These are phyloP conservation scores for Apiospora phragmitis DNA, from an alignment of 2,329 filamentous ascomycete species.

Conservation along the genomic window DNA sequence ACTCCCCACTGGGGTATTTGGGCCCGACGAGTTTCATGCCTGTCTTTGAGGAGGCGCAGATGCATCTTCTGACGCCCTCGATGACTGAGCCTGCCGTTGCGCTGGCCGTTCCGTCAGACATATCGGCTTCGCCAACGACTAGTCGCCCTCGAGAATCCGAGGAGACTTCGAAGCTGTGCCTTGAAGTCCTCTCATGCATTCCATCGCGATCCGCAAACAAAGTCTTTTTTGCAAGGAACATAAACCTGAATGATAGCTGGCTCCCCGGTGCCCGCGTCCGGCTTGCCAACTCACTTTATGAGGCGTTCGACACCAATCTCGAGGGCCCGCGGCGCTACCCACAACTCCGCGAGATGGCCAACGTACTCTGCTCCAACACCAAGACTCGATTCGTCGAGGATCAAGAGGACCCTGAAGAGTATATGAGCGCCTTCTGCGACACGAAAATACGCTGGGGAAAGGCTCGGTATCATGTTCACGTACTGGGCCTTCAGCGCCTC, in stretches of 20 bases:
- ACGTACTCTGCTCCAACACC: slow-evolving; percentile 27
- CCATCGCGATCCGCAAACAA: not conserved
- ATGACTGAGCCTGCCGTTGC: not conserved
- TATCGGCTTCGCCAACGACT: not conserved
- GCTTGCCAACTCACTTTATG: not conserved
- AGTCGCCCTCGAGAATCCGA: not conserved
- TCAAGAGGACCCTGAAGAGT: slow-evolving; percentile 26
- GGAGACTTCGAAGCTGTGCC: not conserved
- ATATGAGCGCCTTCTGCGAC: slow-evolving; percentile 26
- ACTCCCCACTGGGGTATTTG: slow-evolving; percentile 11
- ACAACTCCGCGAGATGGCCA: slow-evolving; percentile 11
- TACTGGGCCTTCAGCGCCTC: slow-evolving; percentile 20
- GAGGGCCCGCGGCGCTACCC: not conserved
- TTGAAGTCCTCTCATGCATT: not conserved
- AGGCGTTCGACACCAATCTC: not conserved
- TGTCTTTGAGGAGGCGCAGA: slow-evolving; percentile 34
- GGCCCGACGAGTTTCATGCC: slow-evolving; percentile 30
- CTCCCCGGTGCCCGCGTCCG: not conserved
- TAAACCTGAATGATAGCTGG: not conserved
- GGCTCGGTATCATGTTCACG: slow-evolving; percentile 27
- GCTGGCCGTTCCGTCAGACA: not conserved
- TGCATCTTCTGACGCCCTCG: slow-evolving; percentile 21
- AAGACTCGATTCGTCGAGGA: slow-evolving; percentile 26
- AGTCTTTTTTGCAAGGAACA: not conserved
- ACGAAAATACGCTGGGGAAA: slow-evolving; percentile 32